phyloP scores from a whole-genome alignment of 257 asterid genomes.

The Agastache rugosa region DNA sequence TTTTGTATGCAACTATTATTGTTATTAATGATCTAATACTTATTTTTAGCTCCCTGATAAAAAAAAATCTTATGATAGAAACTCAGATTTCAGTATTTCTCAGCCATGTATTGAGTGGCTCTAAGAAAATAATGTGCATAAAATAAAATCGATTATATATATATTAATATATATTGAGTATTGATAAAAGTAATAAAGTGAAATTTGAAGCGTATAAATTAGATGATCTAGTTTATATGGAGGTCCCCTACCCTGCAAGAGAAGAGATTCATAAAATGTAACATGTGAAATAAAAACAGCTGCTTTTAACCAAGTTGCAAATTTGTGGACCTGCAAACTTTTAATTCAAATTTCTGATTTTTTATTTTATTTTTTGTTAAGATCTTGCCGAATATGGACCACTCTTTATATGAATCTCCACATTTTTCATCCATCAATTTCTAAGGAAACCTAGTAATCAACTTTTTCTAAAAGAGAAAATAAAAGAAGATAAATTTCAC shows the following conservation, averaged over 20 bases:
- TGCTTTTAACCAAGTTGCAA: constrained; percentile 41
- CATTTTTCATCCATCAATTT: neutral
- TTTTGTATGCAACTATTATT: too few species aligned
- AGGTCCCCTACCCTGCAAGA: constrained; percentile 31
- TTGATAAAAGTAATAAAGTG: neutral
- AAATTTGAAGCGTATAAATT: neutral
- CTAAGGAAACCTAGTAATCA: neutral
- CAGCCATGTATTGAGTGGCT: too few species aligned
- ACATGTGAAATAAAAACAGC: constrained; percentile 37
- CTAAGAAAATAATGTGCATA: too few species aligned
- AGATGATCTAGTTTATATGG: neutral
- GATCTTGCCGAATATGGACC: constrained; percentile 30
- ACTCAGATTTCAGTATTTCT: too few species aligned
- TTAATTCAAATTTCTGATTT: constrained; percentile 19
- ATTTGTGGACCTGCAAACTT: constrained; percentile 42
- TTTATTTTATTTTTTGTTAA: neutral
- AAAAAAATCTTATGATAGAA: too few species aligned
- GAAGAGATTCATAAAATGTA: constrained; percentile 29
- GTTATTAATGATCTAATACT: too few species aligned
- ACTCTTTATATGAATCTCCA: constrained; percentile 10
- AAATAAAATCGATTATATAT: neutral
- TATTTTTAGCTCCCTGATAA: too few species aligned
- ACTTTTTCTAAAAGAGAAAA: neutral
- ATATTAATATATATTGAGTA: neutral
- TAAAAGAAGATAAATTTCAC: neutral